Conservation (phyloP, 1,139 yeast species). For the Diutina pseudorugosa region DNA sequence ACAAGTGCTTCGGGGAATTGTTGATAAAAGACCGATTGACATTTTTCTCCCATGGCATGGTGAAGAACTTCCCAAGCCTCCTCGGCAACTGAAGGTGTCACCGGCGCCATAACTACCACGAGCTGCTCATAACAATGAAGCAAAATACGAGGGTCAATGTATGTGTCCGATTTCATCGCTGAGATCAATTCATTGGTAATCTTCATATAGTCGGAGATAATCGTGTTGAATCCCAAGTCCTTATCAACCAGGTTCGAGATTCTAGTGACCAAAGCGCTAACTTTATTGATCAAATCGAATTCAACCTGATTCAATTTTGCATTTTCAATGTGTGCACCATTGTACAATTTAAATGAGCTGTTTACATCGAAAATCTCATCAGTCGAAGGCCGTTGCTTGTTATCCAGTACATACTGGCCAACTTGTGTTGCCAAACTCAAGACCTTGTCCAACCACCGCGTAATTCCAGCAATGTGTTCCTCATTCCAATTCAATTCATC, state of each 20-base stretch:
- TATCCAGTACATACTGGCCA: background rate
- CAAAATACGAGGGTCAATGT: conserved; percentile 17
- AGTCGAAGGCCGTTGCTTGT: background rate
- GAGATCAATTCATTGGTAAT: conserved; percentile 44
- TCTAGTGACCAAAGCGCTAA: conserved; percentile 35
- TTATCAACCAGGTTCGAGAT: conserved; percentile 49
- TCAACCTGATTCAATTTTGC: conserved; percentile 12
- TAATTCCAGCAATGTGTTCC: conserved; percentile 70
- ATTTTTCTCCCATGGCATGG: conserved; percentile 14
- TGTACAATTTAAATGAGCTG: background rate
- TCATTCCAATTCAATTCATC: conserved; percentile 89
- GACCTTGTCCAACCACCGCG: conserved; percentile 72
- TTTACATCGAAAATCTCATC: background rate
- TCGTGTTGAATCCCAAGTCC: conserved; percentile 63
- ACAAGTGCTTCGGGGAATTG: conserved; percentile 38
- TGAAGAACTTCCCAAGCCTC: conserved; percentile 62
- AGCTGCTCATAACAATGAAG: conserved; percentile 39
- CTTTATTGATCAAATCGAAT: conserved; percentile 41
- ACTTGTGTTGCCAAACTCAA: conserved; percentile 18
- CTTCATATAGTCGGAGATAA: conserved; percentile 85
- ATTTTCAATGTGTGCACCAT: background rate
- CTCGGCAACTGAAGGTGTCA: conserved; percentile 72
- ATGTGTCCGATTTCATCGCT: conserved; percentile 18
- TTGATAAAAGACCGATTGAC: conserved; percentile 43
- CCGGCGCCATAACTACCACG: conserved; percentile 52